phyloP scores from a whole-genome alignment of 345 rosid species.

The Gossypioides kirkii region DNA sequence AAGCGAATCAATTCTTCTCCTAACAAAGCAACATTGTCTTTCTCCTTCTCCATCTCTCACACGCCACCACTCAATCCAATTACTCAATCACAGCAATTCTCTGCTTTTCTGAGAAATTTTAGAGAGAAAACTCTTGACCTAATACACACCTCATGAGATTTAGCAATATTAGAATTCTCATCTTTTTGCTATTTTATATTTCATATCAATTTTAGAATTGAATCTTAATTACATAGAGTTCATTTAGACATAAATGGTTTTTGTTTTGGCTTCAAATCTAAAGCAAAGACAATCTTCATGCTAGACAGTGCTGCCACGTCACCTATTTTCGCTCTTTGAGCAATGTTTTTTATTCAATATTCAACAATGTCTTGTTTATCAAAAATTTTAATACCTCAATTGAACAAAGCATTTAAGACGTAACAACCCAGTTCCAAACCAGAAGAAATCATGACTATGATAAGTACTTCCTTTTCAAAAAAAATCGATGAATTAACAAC shows the following conservation, averaged over 20 bases:
- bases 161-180: background rate
- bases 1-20: too few relatives aligned
- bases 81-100: too few relatives aligned
- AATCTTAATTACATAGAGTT: background rate
- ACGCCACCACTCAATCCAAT: too few relatives aligned
- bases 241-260: background rate
- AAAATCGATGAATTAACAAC: background rate
- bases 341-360: background rate
- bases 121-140: too few relatives aligned
- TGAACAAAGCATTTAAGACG: background rate
- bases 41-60: too few relatives aligned
- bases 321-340: background rate
- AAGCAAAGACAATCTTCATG: background rate
- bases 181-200: background rate
- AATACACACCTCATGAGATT: background rate
- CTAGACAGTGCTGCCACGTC: background rate
- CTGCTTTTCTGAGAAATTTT: too few relatives aligned
- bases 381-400: background rate
- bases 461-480: background rate
- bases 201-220: background rate
- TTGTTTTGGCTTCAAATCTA: background rate
- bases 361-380: background rate
- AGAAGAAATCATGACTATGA: slow-evolving; percentile 11
- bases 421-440: background rate
- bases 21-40: too few relatives aligned